phyloP scores from a whole-genome alignment of 371 early-diverging fungal species.

The Syncephalastrum monosporum region DNA sequence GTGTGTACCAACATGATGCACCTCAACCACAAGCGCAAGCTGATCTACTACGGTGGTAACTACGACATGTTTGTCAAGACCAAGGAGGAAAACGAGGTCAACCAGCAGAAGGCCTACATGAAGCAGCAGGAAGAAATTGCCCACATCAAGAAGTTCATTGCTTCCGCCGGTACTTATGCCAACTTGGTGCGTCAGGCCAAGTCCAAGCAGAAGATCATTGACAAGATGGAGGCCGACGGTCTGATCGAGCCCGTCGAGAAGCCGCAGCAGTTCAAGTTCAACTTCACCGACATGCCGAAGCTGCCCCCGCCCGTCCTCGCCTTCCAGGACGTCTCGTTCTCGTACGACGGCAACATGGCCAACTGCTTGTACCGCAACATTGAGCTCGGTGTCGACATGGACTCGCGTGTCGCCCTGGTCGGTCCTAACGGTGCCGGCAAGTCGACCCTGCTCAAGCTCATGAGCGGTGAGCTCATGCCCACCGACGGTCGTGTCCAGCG shows the following conservation, averaged over 20 bases:
- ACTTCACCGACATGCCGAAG: conserved; percentile 83
- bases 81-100: conserved; percentile 90
- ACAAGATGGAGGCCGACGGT: conserved; percentile 99
- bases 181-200: conserved; percentile 98
- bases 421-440: conserved; percentile 95
- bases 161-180: conserved; percentile 98
- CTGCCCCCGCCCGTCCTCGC: conserved; percentile 97
- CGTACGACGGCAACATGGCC: conserved; percentile 81
- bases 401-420: conserved; percentile 90
- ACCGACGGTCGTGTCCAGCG: conserved; percentile 86
- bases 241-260: conserved; percentile 90
- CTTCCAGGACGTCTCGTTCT: conserved; percentile 90
- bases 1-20: conserved; percentile 96
- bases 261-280: conserved; percentile 77
- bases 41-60: conserved; percentile 97
- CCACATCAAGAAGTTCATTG: conserved; percentile 98
- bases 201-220: conserved; percentile 98
- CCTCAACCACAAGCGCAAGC: conserved; percentile 86
- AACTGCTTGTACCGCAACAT: conserved; percentile 88
- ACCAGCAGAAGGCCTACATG: conserved; percentile 96
- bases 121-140: conserved; percentile 98
- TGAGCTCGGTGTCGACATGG: conserved; percentile 94
- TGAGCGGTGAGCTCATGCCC: conserved; percentile 85
- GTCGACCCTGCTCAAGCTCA: conserved; percentile 91
- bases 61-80: conserved; percentile 96